A percentile compares a stretch with the other conserved stretches of the same genome.
phyloP scores from a whole-genome alignment of 2,329 filamentous ascomycete genomes.

The Colletotrichum sp. region DNA sequence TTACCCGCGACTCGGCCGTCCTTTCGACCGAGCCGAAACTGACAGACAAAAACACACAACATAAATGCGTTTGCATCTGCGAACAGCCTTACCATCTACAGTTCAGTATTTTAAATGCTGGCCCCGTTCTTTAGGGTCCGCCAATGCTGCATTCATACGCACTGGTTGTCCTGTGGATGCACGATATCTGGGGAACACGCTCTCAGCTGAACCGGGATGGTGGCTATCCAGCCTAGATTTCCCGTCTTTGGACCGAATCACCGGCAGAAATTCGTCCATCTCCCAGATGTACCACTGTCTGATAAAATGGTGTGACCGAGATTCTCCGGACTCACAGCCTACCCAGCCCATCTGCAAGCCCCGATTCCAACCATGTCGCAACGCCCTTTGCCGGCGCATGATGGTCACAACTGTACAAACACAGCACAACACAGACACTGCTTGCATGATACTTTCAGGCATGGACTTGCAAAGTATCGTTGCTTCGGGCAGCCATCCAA shows the following conservation, averaged over 20 bases:
- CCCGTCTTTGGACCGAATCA: background rate
- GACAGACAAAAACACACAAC: background rate
- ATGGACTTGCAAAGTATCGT: background rate
- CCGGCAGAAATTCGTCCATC: background rate
- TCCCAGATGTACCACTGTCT: background rate
- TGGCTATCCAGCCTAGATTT: background rate
- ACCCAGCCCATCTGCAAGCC: background rate
- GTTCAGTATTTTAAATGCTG: background rate
- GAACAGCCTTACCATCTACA: background rate
- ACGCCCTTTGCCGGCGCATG: background rate
- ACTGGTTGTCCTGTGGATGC: background rate
- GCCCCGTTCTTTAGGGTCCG: background rate
- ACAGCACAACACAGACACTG: background rate
- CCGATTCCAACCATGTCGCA: background rate
- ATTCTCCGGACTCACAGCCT: background rate
- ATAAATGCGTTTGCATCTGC: background rate
- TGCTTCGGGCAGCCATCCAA: background rate
- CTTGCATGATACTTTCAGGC: background rate
- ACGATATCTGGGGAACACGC: background rate
- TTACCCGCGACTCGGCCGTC: background rate
- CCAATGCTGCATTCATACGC: background rate
- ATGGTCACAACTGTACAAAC: background rate
- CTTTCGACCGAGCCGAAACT: background rate
- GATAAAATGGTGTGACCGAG: background rate
- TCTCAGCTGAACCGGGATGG: background rate